Percentiles rank a stretch among this genome's conserved stretches.
Evolutionary conservation across 495 filamentous ascomycete species (phyloP).

Genomic region (Trichoderma asperelloides): DNA sequence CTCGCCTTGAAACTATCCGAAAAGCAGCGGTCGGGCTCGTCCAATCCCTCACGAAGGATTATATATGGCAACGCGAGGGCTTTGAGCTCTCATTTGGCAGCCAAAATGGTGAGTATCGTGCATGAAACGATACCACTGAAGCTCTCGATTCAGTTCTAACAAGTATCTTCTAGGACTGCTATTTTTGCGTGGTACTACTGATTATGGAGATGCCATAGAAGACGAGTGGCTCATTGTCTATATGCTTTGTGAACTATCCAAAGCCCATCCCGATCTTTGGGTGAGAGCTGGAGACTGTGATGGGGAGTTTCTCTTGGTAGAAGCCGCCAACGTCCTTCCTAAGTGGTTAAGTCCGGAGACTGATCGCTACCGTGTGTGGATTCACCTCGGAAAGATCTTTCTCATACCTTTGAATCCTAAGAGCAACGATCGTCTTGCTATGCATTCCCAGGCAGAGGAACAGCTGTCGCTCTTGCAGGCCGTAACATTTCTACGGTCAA

Average conservation of each 20-base stretch:
- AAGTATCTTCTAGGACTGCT: constrained; percentile 24
- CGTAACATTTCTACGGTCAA: constrained; percentile 43
- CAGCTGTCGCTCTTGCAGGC: constrained; percentile 52
- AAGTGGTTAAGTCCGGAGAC: constrained; percentile 89
- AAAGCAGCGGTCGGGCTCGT: constrained; percentile 53
- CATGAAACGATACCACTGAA: neutral
- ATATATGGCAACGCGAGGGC: constrained; percentile 89
- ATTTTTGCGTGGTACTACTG: constrained; percentile 61
- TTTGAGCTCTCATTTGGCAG: constrained; percentile 53
- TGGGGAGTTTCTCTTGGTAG: constrained; percentile 90
- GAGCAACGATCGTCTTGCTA: neutral
- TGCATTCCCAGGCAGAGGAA: constrained; percentile 20
- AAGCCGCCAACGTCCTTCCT: constrained; percentile 82
- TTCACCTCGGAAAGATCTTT: constrained; percentile 61
- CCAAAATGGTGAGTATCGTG: constrained; percentile 44
- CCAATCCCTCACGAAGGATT: constrained; percentile 60
- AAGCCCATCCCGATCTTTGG: constrained; percentile 67
- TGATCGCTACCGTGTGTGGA: constrained; percentile 77
- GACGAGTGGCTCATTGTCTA: constrained; percentile 97
- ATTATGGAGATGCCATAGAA: constrained; percentile 88
- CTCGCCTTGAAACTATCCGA: constrained; percentile 61
- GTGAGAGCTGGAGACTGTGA: constrained; percentile 75
- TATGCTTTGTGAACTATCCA: constrained; percentile 74
- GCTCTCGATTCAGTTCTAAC: neutral
- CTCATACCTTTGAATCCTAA: constrained; percentile 51